Evolutionary conservation across 345 rosid species (phyloP).

Genomic region (Eucalyptus camaldulensis): DNA sequence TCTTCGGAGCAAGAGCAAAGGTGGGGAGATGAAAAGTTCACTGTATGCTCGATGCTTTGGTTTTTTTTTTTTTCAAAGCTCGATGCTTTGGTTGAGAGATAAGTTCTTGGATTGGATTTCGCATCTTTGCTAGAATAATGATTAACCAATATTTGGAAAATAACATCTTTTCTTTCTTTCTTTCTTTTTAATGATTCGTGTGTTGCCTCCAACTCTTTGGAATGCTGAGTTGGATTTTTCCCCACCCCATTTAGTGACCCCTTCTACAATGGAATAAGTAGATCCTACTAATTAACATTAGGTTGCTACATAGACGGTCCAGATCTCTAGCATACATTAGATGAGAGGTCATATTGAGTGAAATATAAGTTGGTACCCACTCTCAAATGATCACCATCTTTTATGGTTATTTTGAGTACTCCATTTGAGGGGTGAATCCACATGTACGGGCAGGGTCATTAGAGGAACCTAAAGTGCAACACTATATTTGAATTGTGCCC

Average conservation of each 20-base stretch:
- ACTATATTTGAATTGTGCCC: neutral
- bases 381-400: neutral
- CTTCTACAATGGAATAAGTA: neutral
- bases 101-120: neutral
- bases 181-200: neutral
- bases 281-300: neutral
- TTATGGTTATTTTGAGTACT: neutral
- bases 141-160: neutral
- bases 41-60: neutral
- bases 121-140: neutral
- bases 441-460: accelerated
- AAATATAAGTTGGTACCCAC: neutral
- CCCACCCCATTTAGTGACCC: neutral
- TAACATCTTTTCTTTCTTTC: neutral
- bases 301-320: neutral
- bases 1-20: neutral
- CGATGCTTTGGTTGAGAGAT: neutral
- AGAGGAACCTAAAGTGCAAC: neutral
- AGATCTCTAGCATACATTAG: neutral
- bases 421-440: neutral
- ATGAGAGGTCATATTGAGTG: neutral
- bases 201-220: neutral
- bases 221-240: neutral
- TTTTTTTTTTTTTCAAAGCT: neutral
- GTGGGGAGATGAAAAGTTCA: neutral